Conservation (phyloP, 202 grass and related monocot genomes). For the Panicum virgatum region DNA sequence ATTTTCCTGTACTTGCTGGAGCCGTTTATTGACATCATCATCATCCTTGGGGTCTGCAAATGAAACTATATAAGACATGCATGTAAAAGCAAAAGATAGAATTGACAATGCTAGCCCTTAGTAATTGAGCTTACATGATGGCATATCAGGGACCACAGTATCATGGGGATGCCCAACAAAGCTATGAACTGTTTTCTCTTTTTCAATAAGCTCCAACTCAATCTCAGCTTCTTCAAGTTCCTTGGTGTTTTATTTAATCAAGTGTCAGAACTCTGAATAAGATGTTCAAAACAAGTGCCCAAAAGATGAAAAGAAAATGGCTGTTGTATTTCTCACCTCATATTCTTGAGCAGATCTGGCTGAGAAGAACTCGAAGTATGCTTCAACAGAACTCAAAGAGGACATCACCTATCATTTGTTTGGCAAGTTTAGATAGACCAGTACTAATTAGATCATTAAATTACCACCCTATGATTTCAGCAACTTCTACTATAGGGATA, state of each 20-base stretch:
- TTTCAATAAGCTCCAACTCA: constrained; percentile 86
- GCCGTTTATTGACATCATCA: constrained; percentile 58
- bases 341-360: constrained; percentile 65
- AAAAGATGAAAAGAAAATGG: constrained; percentile 45
- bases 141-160: constrained; percentile 32
- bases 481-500: constrained; percentile 23
- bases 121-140: constrained; percentile 43
- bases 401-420: constrained; percentile 64
- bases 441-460: constrained; percentile 4
- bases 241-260: constrained; percentile 54
- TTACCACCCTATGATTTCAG: constrained; percentile 20
- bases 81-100: constrained; percentile 23
- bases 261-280: constrained; percentile 36
- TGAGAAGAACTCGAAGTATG: constrained; percentile 89
- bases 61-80: constrained; percentile 36
- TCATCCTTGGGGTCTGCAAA: constrained; percentile 69
- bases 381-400: constrained; percentile 78
- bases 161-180: constrained; percentile 34
- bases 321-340: constrained; percentile 52
- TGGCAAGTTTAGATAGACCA: constrained; percentile 32
- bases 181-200: constrained; percentile 55
- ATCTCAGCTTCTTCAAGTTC: constrained; percentile 97
- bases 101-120: neutral
- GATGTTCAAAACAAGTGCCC: constrained; percentile 33
- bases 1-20: constrained; percentile 71